A percentile compares a stretch with the other conserved stretches of the same genome.
These are phyloP conservation scores for Anisodus tanguticus DNA, from an alignment of 257 asterid genomes.

Conservation along the genomic window DNA sequence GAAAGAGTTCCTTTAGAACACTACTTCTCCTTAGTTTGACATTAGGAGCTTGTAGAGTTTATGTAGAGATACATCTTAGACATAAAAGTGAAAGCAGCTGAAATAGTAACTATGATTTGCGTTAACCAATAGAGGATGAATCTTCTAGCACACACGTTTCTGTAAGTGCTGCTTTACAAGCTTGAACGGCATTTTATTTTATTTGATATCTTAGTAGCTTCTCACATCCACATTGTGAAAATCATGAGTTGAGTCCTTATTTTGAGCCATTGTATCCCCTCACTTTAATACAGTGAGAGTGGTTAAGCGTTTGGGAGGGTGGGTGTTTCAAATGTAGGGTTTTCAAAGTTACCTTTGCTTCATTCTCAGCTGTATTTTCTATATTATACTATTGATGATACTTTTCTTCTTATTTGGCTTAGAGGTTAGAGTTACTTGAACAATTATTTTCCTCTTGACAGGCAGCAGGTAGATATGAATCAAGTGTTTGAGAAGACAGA, in stretches of 20 bases:
- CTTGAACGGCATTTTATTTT: not conserved
- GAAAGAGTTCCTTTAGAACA: not conserved
- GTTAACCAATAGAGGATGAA: constrained; percentile 5
- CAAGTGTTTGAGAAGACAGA: constrained; percentile 74
- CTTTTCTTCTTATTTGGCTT: not conserved
- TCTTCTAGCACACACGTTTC: not conserved
- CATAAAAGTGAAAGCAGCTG: constrained; percentile 13
- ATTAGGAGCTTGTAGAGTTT: not conserved
- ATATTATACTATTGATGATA: not conserved
- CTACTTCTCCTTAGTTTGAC: not conserved
- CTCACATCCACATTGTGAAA: not conserved
- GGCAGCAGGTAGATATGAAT: constrained; percentile 80
- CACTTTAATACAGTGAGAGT: not conserved
- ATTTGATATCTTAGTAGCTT: not conserved
- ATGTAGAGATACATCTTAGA: not conserved
- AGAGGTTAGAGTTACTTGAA: constrained; percentile 8
- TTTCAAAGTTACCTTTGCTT: not conserved
- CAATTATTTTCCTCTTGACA: constrained; percentile 43
- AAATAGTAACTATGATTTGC: constrained; percentile 1
- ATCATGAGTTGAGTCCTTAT: not conserved
- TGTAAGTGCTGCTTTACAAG: not conserved
- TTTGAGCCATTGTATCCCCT: not conserved
- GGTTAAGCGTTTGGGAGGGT: not conserved
- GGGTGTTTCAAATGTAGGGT: constrained; percentile 8
- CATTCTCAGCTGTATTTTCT: not conserved